phyloP scores from a whole-genome alignment of 257 asterid genomes.

The Parsonsia alboflavescens region DNA sequence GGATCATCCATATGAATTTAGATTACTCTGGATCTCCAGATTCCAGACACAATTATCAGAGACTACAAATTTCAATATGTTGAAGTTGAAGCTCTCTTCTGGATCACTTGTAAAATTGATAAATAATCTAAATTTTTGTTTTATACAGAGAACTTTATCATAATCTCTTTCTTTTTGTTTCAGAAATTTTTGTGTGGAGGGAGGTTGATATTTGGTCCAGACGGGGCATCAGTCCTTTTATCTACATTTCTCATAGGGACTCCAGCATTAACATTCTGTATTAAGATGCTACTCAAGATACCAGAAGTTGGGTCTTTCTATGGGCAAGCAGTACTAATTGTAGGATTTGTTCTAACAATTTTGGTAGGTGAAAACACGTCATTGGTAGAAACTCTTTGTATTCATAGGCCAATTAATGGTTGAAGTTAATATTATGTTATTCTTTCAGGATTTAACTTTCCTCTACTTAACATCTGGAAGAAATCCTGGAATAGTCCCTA shows the following conservation, averaged over 20 bases:
- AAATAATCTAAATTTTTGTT: not conserved
- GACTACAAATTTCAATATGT: not conserved
- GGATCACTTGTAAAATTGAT: not conserved
- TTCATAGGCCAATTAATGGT: not conserved
- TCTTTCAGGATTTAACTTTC: conserved; percentile 60
- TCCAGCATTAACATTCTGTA: conserved; percentile 68
- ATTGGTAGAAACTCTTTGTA: not conserved
- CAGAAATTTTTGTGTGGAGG: conserved; percentile 86
- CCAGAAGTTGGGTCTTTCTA: conserved; percentile 33
- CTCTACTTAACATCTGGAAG: conserved; percentile 74
- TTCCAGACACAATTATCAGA: not conserved
- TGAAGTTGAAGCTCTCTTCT: not conserved
- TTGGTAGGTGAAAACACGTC: conserved; percentile 40
- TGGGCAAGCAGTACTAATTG: conserved; percentile 40
- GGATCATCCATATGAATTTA: not conserved
- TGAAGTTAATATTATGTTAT: conserved; percentile 6
- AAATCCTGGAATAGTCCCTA: conserved; percentile 80
- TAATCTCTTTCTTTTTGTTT: not conserved
- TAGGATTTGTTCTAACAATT: conserved; percentile 53
- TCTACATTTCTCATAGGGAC: conserved; percentile 58
- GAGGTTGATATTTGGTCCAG: conserved; percentile 83
- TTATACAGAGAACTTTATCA: conserved; percentile 1
- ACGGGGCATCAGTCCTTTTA: conserved; percentile 52
- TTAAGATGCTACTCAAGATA: conserved; percentile 42
- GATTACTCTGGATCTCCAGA: not conserved